Base-by-base conservation (phyloP, 768 basidiomycete genomes). In the Exidia glandulosa region DNA sequence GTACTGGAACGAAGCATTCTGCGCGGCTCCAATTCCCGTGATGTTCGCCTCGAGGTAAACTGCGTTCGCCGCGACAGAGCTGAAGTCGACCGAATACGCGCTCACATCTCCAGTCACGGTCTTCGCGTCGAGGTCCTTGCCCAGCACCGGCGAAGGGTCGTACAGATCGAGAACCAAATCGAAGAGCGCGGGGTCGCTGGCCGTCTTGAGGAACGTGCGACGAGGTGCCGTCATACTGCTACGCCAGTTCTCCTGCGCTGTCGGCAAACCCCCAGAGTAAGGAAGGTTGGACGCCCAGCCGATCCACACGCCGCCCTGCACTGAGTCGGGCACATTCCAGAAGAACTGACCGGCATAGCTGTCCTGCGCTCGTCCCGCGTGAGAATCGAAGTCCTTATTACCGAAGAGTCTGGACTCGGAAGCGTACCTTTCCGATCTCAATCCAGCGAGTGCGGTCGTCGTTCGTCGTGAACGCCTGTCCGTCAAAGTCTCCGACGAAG, bases 281-380 rank as follows among this genome's bases (percentile, higher is more conserved):
- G 65, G 61, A 66, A 66, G 66, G 58, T 68, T 68, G 34, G 61
- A 63, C 23, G 67, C 67, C 67, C 67, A 68, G 16, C 55, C 66
- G 19, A 68, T 65, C 12, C 58, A 61, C 13, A 68, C 61, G 19
- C 61, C 57, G 6, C 64, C 58, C n/a, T 56, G 41, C 10, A 23
- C 32, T 25, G 57, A 60, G 19, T 56, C 19, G n/a, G 23, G 23
- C 1, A 3, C 34, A 3, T 19, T 19, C 23, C 23, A 62, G 61
- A 69, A 70, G 57, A 63, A 68, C 32, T 69, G 66, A 0, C 57
- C 63, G 12, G 69, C 69, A 45, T 70, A 70, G 56, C 67, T 62
- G 62, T 70, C 69, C 45, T 67, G 66, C 14, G 54, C 69, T 58
- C 66, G 69, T 33, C 66, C 65, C 27, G 61, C 54, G 16, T 65